Evolutionary conservation across 768 basidiomycete genomes (phyloP), one percentile per base, ranked within the genome.

Genomic region (Baorangia bicolor): DNA sequence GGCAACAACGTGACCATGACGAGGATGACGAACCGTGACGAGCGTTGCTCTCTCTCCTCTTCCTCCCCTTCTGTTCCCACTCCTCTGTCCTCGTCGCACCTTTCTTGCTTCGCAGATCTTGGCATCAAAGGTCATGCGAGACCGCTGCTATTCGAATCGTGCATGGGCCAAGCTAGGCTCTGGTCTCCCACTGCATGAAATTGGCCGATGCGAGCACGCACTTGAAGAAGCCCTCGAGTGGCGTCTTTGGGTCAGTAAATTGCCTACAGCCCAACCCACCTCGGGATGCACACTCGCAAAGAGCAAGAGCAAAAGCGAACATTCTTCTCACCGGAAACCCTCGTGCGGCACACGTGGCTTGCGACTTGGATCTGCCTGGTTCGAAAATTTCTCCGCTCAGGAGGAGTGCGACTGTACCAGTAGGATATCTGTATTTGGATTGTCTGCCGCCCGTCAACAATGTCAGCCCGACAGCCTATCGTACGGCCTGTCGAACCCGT

Each of bases 81-180:
- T 97, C 25, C 79, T 92, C 38, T 96, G 94, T 65, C 92, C 94
- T 2, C 84, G 94, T 27, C 82, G 94, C 25, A 84, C 92, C 0
- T 97, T 98, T 72, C 78, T 97, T 10, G 92, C 92, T 0, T 85
- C 91, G 0, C 76, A 97, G 40, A 92, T 98, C 53, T 78, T 93
- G 49, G 95, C 94, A 0, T 88, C 90, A 16, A 98, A 98, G 64
- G 95, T 95, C 68, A 85, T 90, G 58, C 93, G 95, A 74, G 94
- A 98, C 65, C 87, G 91, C 47, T 92, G 90, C 40, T 97, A 95
- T 64, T 94, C 92, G 14, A 96, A 97, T 69, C 84, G 86, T 25
- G 94, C 94, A 18, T 97, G 95, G 95, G 90, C 91, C 2, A 94
- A 94, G 65, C 81, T 98, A n/a, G n/a, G n/a, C 7, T 90, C 90